phyloP scores from a whole-genome alignment of 1,284 basidiomycete species.

The Anthracocystis walkeri region DNA sequence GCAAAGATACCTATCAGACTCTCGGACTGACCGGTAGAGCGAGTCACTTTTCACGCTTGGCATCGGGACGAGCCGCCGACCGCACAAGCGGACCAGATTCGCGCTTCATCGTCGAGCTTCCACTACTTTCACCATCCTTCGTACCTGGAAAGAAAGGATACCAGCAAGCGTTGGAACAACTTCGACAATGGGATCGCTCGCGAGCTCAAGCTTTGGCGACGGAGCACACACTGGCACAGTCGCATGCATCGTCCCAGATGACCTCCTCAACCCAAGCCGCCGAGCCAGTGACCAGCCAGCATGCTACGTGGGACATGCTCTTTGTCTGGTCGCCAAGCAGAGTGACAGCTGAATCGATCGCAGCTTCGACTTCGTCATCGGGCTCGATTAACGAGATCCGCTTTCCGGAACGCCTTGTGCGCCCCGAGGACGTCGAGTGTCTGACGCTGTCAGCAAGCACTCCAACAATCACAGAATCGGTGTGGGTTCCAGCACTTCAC shows the following conservation, averaged over 20 bases:
- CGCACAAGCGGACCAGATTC: constrained; percentile 56
- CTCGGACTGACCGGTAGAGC: constrained; percentile 64
- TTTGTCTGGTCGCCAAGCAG: constrained; percentile 45
- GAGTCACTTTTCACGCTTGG: constrained; percentile 51
- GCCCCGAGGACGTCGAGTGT: constrained; percentile 11
- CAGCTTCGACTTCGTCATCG: background rate
- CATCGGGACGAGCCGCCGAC: constrained; percentile 65
- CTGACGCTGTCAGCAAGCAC: constrained; percentile 3
- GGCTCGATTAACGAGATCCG: constrained; percentile 22
- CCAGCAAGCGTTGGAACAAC: constrained; percentile 51
- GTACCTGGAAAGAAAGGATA: constrained; percentile 64
- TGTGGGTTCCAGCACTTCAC: constrained; percentile 38
- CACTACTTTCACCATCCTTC: constrained; percentile 58
- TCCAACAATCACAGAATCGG: constrained; percentile 22
- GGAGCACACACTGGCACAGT: constrained; percentile 19
- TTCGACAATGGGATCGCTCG: constrained; percentile 55
- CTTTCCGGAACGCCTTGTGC: constrained; percentile 42
- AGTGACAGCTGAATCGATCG: constrained; percentile 3
- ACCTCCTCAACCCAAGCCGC: background rate
- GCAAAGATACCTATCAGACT: constrained; percentile 66
- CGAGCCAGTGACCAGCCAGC: constrained; percentile 17
- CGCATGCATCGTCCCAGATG: constrained; percentile 31
- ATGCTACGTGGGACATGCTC: constrained; percentile 52
- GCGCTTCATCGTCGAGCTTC: constrained; percentile 62
- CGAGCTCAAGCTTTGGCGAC: constrained; percentile 22